Evolutionary conservation across 1,284 basidiomycete species (phyloP).

Genomic region (Fereydounia khargensis): DNA sequence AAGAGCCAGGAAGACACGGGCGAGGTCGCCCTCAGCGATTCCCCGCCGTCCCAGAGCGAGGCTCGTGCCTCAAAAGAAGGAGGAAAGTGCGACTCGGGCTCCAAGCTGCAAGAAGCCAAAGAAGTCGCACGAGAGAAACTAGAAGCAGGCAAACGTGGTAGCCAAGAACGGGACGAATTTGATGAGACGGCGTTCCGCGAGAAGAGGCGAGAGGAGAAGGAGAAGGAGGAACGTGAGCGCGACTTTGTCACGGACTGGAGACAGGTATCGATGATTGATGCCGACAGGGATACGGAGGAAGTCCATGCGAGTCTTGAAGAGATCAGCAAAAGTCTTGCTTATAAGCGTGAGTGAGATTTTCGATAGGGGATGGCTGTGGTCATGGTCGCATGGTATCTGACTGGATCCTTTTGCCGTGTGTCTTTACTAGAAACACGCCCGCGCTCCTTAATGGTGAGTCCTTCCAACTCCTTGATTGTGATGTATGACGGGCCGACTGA

Average conservation of each 20-base stretch:
- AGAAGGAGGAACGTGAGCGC: not conserved
- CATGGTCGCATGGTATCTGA: not conserved
- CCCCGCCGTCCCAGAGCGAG: no score
- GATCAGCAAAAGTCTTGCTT: constrained; percentile 5
- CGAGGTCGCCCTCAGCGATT: no score
- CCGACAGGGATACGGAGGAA: constrained; percentile 19
- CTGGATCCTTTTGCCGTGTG: not conserved
- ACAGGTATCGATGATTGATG: constrained; percentile 13
- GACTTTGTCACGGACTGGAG: constrained; percentile 10
- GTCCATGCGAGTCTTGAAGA: constrained; percentile 17
- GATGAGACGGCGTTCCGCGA: not conserved
- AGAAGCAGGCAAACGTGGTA: constrained; percentile 1
- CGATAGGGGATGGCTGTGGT: not conserved
- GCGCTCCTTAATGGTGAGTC: constrained; percentile 19
- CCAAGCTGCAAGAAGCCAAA: not conserved
- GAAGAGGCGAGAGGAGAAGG: not conserved
- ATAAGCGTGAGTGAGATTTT: constrained; percentile 13
- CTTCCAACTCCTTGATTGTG: not conserved
- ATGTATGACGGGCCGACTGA: not conserved
- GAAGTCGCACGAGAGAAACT: not conserved
- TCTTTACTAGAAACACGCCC: constrained; percentile 5
- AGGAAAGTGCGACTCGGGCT: not conserved
- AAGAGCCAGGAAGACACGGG: not conserved
- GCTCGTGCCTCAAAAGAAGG: not conserved
- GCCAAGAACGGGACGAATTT: constrained; percentile 2